Evolutionary conservation across 2,329 filamentous ascomycete species (phyloP), one percentile per base, ranked within the genome.

Genomic region (Pseudopyricularia javanii): DNA sequence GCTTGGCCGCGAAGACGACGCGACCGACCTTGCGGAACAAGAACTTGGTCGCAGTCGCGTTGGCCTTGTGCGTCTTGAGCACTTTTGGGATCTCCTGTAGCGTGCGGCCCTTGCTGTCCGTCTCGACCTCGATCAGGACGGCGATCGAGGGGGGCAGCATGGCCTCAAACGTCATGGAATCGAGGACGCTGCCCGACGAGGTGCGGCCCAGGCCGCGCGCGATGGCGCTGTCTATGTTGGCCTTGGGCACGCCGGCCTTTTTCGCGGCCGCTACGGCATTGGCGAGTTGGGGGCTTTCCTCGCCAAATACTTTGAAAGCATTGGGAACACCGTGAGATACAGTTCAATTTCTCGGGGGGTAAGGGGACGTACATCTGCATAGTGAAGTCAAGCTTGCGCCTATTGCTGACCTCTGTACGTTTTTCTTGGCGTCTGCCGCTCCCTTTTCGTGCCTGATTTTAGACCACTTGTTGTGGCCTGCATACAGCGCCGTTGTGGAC

Each of bases 401-500:
- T 60, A 94, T 78, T 47, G 75, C 67, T 48, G 76, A 79, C 30
- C 90, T 83, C 59, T 84, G 76, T 45, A 77, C 78, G 68, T 82
- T 88, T 69, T 91, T 95, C 60, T 84, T 83, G 55, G 77, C 78
- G 67, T 98, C 93, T 54, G 84, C 86, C 56, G 85, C 88, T 51
- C 85, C 90, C 69, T 98, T 98, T 67, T 93, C 89, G 68, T 97
- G 93, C 64, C 85, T 88, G 70, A 96, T 97, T 63, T 93, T 95
- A 54, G 89, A 90, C 93, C 93, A 98, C 66, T 90, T 86, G 68
- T 85, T 95, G 70, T 95, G 90, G 14, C 90, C 90, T 24, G 85
- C 83, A 56, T 70, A 68, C 14, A 69, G 62, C 7, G 61, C 54
- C 8, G 73, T 58, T 15, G 71, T 74, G 15, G 71, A 71, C 53